phyloP scores from a whole-genome alignment of 306 rosid species.

The Chamaecrista fasciculata region DNA sequence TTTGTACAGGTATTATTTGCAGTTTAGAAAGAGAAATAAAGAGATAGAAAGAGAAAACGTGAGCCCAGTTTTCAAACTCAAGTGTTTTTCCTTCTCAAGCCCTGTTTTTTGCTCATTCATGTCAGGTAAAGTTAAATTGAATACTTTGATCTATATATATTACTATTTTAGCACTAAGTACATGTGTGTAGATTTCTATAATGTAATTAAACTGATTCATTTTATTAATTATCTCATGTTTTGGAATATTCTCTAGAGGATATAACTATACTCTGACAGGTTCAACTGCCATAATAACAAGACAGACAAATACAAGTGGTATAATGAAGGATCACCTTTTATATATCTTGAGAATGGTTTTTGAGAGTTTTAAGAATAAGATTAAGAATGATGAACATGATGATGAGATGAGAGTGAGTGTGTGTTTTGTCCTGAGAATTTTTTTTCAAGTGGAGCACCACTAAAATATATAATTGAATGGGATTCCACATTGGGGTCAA shows the following conservation, averaged over 20 bases:
- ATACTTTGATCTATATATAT: background rate
- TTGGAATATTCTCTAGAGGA: background rate
- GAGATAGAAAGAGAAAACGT: too few relatives aligned
- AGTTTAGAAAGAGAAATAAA: too few relatives aligned
- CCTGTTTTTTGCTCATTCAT: background rate
- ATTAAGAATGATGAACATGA: too few relatives aligned
- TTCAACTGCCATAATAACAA: background rate
- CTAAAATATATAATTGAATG: too few relatives aligned
- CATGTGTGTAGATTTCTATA: background rate
- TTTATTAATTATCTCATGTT: background rate
- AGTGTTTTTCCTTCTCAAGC: too few relatives aligned
- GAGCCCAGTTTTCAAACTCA: too few relatives aligned
- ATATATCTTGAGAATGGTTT: too few relatives aligned
- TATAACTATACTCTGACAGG: background rate
- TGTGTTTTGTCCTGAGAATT: background rate
- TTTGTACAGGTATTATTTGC: too few relatives aligned
- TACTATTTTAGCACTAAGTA: background rate
- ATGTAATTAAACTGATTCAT: background rate
- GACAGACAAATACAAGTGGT: constrained; percentile 14
- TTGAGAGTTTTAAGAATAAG: too few relatives aligned
- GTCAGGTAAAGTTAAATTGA: too few relatives aligned
- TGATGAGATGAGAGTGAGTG: too few relatives aligned
- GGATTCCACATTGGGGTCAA: constrained; percentile 10
- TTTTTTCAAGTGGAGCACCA: constrained; percentile 32
- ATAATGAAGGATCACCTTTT: too few relatives aligned